Evolutionary conservation across 2,329 filamentous ascomycete genomes (phyloP).

Genomic region (Sarocladium brachiariae): DNA sequence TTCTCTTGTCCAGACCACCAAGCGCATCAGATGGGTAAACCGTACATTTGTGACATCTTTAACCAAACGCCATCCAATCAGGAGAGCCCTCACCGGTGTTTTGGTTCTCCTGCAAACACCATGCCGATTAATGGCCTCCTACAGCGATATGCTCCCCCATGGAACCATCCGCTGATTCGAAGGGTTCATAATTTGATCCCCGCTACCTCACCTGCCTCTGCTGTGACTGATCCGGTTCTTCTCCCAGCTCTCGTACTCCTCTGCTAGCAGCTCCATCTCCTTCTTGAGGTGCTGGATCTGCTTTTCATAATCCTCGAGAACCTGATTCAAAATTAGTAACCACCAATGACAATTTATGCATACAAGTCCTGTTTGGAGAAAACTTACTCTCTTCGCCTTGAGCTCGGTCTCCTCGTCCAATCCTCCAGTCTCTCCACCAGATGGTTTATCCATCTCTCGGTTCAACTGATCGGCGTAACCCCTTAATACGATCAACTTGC

Average conservation of each 20-base stretch:
- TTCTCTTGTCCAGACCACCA: no score
- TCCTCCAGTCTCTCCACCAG: conserved; percentile 46
- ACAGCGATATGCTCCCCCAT: not conserved
- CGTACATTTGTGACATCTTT: not conserved
- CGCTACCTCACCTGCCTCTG: not conserved
- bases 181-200: not conserved
- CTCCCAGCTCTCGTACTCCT: conserved; percentile 51
- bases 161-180: not conserved
- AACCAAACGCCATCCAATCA: not conserved
- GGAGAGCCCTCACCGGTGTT: no score
- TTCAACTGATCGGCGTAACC: conserved; percentile 67
- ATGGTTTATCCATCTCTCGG: conserved; percentile 65
- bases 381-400: conserved; percentile 65
- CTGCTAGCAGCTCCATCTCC: conserved; percentile 58
- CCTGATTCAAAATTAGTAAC: conserved; percentile 39
- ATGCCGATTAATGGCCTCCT: not conserved
- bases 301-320: conserved; percentile 74
- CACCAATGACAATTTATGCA: no score
- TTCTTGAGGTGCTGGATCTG: conserved; percentile 71
- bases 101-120: not conserved
- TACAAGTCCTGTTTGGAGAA: not conserved
- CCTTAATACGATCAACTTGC: conserved; percentile 66
- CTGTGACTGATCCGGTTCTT: conserved; percentile 31
- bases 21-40: not conserved
- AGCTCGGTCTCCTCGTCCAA: conserved; percentile 64